Evolutionary conservation across 805 yeast genomes (phyloP).

Genomic region (Saturnispora ahearnii): DNA sequence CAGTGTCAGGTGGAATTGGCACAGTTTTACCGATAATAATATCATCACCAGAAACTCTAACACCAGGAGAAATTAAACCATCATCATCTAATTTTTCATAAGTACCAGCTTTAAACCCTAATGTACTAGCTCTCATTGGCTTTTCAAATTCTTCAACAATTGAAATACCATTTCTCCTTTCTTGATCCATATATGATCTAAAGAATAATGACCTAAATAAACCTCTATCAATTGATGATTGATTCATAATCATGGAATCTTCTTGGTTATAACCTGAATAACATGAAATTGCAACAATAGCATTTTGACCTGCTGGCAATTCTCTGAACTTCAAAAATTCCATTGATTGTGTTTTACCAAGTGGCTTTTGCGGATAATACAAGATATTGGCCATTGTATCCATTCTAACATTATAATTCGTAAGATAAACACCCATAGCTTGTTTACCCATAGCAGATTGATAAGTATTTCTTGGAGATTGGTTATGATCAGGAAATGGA

Average conservation of each 20-base stretch:
- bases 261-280: constrained; percentile 98
- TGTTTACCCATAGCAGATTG: constrained; percentile 99
- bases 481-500: constrained; percentile 99
- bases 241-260: constrained; percentile 99
- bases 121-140: constrained; percentile 89
- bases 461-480: constrained; percentile 98
- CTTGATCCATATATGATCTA: constrained; percentile 98
- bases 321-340: constrained; percentile 95
- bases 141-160: constrained; percentile 96
- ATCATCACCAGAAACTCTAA: constrained; percentile 97
- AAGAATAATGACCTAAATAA: constrained; percentile 91
- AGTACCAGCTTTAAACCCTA: constrained; percentile 95
- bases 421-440: constrained; percentile 98
- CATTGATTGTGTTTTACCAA: constrained; percentile 97
- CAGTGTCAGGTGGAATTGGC: constrained; percentile 98
- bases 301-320: constrained; percentile 98
- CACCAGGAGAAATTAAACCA: constrained; percentile 97
- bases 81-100: constrained; percentile 97
- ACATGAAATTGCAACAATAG: constrained; percentile 96
- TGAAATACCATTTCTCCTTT: constrained; percentile 96
- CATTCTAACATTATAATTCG: constrained; percentile 95
- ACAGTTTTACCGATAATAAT: constrained; percentile 98
- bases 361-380: constrained; percentile 95
- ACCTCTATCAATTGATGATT: constrained; percentile 94
- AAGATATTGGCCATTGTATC: constrained; percentile 98